phyloP scores from a whole-genome alignment of 1,284 basidiomycete species.

The Ganoderma leucocontextum region DNA sequence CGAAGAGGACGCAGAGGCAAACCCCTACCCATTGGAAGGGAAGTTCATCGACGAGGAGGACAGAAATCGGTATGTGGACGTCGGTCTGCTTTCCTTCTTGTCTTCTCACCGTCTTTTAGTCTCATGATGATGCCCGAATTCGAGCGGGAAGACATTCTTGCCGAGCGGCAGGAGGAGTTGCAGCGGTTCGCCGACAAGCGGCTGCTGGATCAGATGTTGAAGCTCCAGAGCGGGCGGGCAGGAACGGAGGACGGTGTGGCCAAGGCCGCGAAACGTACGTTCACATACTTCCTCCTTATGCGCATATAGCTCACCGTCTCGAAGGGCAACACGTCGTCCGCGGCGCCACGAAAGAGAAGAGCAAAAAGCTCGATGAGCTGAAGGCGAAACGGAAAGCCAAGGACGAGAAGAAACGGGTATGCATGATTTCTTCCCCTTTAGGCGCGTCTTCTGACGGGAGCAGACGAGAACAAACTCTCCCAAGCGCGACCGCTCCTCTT shows the following conservation, averaged over 20 bases:
- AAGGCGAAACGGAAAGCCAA: slow-evolving; percentile 85
- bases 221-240: slow-evolving; percentile 61
- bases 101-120: slow-evolving; percentile 51
- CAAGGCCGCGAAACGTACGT: slow-evolving; percentile 77
- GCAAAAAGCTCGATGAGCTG: slow-evolving; percentile 81
- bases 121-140: slow-evolving; percentile 85
- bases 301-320: slow-evolving; percentile 20
- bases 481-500: slow-evolving; percentile 72
- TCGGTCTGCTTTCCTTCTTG: slow-evolving; percentile 43
- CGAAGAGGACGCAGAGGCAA: slow-evolving; percentile 61
- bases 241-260: slow-evolving; percentile 67
- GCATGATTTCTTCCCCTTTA: slow-evolving; percentile 32
- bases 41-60: slow-evolving; percentile 89
- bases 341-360: slow-evolving; percentile 86
- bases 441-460: slow-evolving; percentile 17
- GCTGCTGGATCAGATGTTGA: slow-evolving; percentile 80
- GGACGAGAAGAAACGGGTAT: slow-evolving; percentile 77
- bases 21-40: slow-evolving; percentile 90
- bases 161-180: slow-evolving; percentile 82
- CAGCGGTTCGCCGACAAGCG: slow-evolving; percentile 79
- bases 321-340: slow-evolving; percentile 79
- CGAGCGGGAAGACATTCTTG: slow-evolving; percentile 87
- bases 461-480: slow-evolving; percentile 61
- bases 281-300: not conserved
- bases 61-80: slow-evolving; percentile 59